These are phyloP conservation scores for Solanum paucissectum DNA, from an alignment of 257 asterid species.

Conservation along the genomic window DNA sequence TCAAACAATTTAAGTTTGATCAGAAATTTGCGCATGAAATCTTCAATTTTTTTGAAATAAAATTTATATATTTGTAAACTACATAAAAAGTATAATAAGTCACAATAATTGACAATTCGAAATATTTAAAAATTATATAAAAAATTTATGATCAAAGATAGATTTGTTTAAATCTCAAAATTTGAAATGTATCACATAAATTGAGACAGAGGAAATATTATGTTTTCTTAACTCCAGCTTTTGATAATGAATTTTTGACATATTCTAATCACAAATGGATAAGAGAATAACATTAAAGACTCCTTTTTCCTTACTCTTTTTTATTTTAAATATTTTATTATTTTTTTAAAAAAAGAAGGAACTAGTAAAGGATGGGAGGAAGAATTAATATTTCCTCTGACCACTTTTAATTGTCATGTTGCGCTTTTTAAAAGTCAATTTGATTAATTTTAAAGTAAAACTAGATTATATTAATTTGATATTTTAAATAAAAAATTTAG, in stretches of 20 bases:
- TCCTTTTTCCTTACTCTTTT: not conserved
- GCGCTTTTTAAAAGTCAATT: too few relatives aligned
- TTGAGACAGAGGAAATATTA: not conserved
- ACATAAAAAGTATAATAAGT: too few relatives aligned
- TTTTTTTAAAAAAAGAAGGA: too few relatives aligned
- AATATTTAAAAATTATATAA: too few relatives aligned
- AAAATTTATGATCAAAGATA: too few relatives aligned
- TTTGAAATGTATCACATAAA: rapidly evolving
- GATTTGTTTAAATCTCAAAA: not conserved
- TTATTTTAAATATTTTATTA: too few relatives aligned
- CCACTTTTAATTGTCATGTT: too few relatives aligned
- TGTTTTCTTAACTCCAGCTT: not conserved
- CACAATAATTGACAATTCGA: not conserved
- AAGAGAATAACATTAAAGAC: not conserved
- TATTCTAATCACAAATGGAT: not conserved
- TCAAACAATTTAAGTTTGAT: too few relatives aligned
- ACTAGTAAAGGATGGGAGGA: not conserved
- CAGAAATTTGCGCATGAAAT: rapidly evolving
- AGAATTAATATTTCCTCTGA: not conserved
- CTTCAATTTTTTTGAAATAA: too few relatives aligned
- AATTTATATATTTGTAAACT: not conserved
- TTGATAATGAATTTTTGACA: not conserved
- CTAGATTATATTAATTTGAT: rapidly evolving
- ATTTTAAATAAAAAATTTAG: too few relatives aligned
- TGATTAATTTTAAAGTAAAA: too few relatives aligned